phyloP scores from a whole-genome alignment of 2,329 filamentous ascomycete genomes.

The Colletotrichum zoysiae region DNA sequence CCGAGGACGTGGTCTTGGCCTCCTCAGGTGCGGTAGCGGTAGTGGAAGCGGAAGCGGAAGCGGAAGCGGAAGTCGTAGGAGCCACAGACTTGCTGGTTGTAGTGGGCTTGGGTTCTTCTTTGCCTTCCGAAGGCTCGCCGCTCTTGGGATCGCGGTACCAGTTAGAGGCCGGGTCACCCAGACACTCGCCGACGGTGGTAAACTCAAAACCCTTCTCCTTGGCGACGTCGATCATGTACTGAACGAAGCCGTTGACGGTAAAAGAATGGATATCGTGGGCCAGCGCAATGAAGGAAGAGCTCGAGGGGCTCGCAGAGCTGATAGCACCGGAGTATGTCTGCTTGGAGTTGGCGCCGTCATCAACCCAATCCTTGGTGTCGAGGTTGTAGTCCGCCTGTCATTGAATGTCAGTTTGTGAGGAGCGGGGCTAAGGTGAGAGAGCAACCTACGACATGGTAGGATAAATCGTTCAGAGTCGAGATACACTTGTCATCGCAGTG shows the following conservation, averaged over 20 bases:
- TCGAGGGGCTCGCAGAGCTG: slow-evolving; percentile 35
- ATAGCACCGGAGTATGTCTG: slow-evolving; percentile 48
- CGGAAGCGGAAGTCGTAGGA: slow-evolving; percentile 8
- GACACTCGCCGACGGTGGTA: slow-evolving; percentile 61
- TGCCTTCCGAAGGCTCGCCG: slow-evolving; percentile 31
- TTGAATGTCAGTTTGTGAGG: neutral
- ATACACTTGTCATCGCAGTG: slow-evolving; percentile 45
- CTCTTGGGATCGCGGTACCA: slow-evolving; percentile 59
- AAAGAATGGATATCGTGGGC: slow-evolving; percentile 61
- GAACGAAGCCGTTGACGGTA: slow-evolving; percentile 58
- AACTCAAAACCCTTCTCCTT: slow-evolving; percentile 55
- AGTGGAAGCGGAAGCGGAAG: neutral
- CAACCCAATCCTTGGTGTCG: slow-evolving; percentile 50
- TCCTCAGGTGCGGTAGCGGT: neutral
- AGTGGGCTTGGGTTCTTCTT: slow-evolving; percentile 35
- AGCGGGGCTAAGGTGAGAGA: neutral
- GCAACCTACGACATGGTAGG: slow-evolving; percentile 51
- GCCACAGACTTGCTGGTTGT: slow-evolving; percentile 8
- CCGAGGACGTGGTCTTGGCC: neutral
- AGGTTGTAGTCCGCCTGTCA: slow-evolving; percentile 48
- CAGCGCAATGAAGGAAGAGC: slow-evolving; percentile 48
- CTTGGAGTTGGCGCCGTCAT: slow-evolving; percentile 47
- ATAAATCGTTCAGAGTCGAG: slow-evolving; percentile 46
- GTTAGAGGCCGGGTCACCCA: slow-evolving; percentile 58
- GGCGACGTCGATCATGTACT: slow-evolving; percentile 58